These are phyloP conservation scores for Pittosporum tobira DNA, from an alignment of 129 eudicot genomes.

Conservation along the genomic window DNA sequence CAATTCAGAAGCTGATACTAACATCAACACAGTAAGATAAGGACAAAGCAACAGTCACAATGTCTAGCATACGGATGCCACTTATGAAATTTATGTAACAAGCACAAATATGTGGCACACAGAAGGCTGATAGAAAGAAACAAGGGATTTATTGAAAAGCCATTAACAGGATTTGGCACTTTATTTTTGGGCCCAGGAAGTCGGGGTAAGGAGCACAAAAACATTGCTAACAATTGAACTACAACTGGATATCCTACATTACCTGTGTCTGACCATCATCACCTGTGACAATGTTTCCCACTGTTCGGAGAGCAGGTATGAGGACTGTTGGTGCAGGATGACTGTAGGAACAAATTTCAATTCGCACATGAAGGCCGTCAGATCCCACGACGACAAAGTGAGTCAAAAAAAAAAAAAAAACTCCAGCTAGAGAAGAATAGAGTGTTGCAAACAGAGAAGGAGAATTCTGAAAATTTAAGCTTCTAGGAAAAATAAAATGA, in stretches of 20 bases:
- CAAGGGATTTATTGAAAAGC: no score
- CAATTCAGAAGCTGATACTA: no score
- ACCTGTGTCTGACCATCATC: slow-evolving; percentile 60
- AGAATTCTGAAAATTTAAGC: not conserved
- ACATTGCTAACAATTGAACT: not conserved
- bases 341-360: slow-evolving; percentile 17
- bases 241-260: slow-evolving; percentile 1
- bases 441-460: not conserved
- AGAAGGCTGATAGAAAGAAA: no score
- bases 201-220: no score
- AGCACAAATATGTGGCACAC: no score
- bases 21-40: no score
- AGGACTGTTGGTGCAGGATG: slow-evolving; percentile 51
- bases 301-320: slow-evolving; percentile 49
- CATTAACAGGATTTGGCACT: no score
- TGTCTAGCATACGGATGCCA: not conserved
- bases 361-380: slow-evolving; percentile 7
- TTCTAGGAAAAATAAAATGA: not conserved
- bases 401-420: not conserved
- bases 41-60: not conserved
- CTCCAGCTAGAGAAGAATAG: not conserved
- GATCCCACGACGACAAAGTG: not conserved
- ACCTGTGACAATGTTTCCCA: slow-evolving; percentile 55
- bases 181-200: no score
- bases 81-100: no score